Evolutionary conservation across 192 early-diverging fungal species (phyloP).

Genomic region (Coemansia sp.): DNA sequence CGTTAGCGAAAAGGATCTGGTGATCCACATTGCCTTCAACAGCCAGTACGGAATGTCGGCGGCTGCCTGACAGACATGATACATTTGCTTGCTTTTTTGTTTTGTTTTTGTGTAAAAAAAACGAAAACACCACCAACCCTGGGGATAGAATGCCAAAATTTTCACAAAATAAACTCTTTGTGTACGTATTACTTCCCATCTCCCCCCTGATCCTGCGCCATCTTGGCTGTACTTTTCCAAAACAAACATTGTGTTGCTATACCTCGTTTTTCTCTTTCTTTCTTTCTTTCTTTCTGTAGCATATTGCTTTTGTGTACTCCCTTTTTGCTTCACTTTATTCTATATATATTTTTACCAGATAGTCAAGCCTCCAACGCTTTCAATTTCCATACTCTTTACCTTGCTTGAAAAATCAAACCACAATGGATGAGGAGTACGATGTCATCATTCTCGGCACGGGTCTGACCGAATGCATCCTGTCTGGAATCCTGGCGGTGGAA

Average conservation of each 20-base stretch:
- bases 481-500: slow-evolving; percentile 84
- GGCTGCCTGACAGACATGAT: not conserved
- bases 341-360: too few relatives aligned
- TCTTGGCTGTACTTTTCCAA: not conserved
- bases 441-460: slow-evolving; percentile 89
- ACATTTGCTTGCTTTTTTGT: slow-evolving; percentile 11
- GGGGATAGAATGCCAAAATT: too few relatives aligned
- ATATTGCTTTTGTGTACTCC: too few relatives aligned
- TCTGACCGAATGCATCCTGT: slow-evolving; percentile 88
- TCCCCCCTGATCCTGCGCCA: not conserved
- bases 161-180: too few relatives aligned
- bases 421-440: slow-evolving; percentile 87
- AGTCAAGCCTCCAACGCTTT: too few relatives aligned
- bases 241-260: not conserved
- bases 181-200: too few relatives aligned
- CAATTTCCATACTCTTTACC: too few relatives aligned
- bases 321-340: too few relatives aligned
- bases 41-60: slow-evolving; percentile 65
- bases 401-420: not conserved
- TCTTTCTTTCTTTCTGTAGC: too few relatives aligned
- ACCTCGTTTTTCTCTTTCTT: too few relatives aligned
- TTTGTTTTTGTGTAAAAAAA: not conserved
- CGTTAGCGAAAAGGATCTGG: slow-evolving; percentile 80
- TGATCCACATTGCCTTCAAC: slow-evolving; percentile 76
- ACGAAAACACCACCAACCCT: too few relatives aligned